A percentile compares a stretch with the other conserved stretches of the same genome.
These are phyloP conservation scores for Phyllostachys edulis DNA, from an alignment of 176 grass and related monocot genomes.

Conservation along the genomic window DNA sequence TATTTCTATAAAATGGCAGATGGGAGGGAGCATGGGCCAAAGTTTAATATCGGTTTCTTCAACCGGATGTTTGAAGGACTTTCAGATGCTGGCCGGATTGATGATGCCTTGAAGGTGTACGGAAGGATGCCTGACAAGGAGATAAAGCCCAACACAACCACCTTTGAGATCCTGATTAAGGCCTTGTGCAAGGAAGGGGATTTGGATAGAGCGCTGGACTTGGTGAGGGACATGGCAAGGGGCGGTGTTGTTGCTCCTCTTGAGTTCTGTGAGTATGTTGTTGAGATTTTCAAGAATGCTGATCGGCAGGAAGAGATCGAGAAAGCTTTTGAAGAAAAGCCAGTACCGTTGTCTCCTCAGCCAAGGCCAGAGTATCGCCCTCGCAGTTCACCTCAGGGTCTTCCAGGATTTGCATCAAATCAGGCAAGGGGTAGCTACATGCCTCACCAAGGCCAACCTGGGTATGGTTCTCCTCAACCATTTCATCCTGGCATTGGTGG, in stretches of 20 bases:
- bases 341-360: slow-evolving; percentile 34
- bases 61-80: slow-evolving; percentile 61
- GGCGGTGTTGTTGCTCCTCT: slow-evolving; percentile 27
- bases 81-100: slow-evolving; percentile 43
- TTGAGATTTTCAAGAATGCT: slow-evolving; percentile 41
- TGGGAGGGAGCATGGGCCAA: slow-evolving; percentile 46
- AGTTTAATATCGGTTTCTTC: slow-evolving; percentile 53
- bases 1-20: slow-evolving; percentile 35
- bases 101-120: slow-evolving; percentile 59
- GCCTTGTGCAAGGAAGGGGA: slow-evolving; percentile 48
- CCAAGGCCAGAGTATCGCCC: slow-evolving; percentile 24
- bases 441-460: slow-evolving; percentile 25
- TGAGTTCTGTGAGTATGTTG: slow-evolving; percentile 39
- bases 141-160: slow-evolving; percentile 42
- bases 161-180: slow-evolving; percentile 50
- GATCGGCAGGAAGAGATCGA: slow-evolving; percentile 48
- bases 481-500: slow-evolving; percentile 10
- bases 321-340: slow-evolving; percentile 50
- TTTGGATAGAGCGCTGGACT: slow-evolving; percentile 32
- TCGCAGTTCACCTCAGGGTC: slow-evolving; percentile 22
- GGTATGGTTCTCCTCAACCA: slow-evolving; percentile 28
- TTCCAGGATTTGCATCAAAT: slow-evolving; percentile 29
- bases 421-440: slow-evolving; percentile 14
- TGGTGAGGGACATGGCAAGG: slow-evolving; percentile 55
- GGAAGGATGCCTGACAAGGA: slow-evolving; percentile 58